A percentile compares a stretch with the other conserved stretches of the same genome.
phyloP scores from a whole-genome alignment of 2,329 filamentous ascomycete genomes.

The Clarireedia monteithiana region DNA sequence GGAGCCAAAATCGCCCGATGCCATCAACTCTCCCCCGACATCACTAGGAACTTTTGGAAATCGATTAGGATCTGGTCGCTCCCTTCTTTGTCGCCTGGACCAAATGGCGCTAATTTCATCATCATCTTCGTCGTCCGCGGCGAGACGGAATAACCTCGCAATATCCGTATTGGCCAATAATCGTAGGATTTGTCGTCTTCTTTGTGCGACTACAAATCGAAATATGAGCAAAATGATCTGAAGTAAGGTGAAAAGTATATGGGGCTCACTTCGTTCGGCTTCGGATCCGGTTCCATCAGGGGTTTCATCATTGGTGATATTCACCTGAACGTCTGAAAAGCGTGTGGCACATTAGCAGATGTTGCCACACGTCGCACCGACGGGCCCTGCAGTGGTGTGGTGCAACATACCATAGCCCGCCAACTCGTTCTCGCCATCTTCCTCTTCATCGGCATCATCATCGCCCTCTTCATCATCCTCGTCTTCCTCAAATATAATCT shows the following conservation, averaged over 20 bases:
- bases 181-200: slow-evolving; percentile 17
- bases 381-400: not conserved
- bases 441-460: not conserved
- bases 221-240: slow-evolving; percentile 24
- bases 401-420: not conserved
- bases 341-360: not conserved
- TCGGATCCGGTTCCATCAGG: slow-evolving; percentile 20
- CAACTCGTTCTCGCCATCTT: not conserved
- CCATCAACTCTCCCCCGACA: slow-evolving; percentile 70
- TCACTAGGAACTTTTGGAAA: slow-evolving; percentile 84
- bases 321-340: not conserved
- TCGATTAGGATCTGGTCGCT: slow-evolving; percentile 42
- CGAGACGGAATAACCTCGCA: slow-evolving; percentile 5
- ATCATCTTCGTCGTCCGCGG: slow-evolving; percentile 18
- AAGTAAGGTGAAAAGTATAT: slow-evolving; percentile 16
- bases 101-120: slow-evolving; percentile 30
- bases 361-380: no score
- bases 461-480: not conserved
- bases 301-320: slow-evolving; percentile 24
- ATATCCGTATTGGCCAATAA: slow-evolving; percentile 16
- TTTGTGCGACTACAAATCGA: slow-evolving; percentile 19
- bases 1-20: slow-evolving; percentile 69
- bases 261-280: slow-evolving; percentile 31
- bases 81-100: slow-evolving; percentile 38
- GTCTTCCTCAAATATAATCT: not conserved